Base-by-base conservation (phyloP, 371 early-diverging fungal genomes). In the Dentiscutata heterogama region DNA sequence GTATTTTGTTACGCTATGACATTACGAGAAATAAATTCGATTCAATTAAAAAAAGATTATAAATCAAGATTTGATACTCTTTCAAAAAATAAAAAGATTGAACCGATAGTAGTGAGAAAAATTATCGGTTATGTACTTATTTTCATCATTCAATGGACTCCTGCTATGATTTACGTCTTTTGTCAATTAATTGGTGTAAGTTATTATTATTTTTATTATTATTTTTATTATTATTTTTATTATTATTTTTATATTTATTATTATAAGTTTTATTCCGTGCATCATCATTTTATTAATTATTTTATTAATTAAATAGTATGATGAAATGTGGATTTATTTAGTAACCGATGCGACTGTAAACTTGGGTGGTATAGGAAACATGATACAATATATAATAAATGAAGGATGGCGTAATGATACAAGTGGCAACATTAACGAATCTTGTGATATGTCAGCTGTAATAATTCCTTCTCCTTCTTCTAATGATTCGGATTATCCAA, bases 381-480 rank as follows among this genome's bases (percentile, higher is more conserved):
- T 51, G 10, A 61, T 78, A 51, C 78, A 78, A 51, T 78, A 64
- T 25, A 61, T 78, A 22, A 56, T 78, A 50, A 78, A 78, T 51
- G 78, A 78, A 64, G 78, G 78, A 25, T 78, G 39, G 46, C 46
- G 60, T 7, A 51, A 72, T 53, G 22, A 58, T 20, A 7, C 46
- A 46, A 7, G 10, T 46, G 7, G 10, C 46, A 46, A 46, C 46
- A 46, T 46, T 8, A 46, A 46, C 11, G 46, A 46, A 4, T 35
- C 35, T 46, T 6, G 11, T 8, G 46, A 46, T 10, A 7, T 46
- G 10, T 46, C 46, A 0, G 42, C 42, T 10, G 46, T 46, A 10
- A 46, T n/a, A n/a, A 14, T n/a, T 8, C 22, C 58, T n/a, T 5
- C n/a, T 0, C 58, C 58, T n/a, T n/a, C 58, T 58, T 20, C 22